Conservation (phyloP, 176 grass and related monocot genomes). For the Pharus latifolius region DNA sequence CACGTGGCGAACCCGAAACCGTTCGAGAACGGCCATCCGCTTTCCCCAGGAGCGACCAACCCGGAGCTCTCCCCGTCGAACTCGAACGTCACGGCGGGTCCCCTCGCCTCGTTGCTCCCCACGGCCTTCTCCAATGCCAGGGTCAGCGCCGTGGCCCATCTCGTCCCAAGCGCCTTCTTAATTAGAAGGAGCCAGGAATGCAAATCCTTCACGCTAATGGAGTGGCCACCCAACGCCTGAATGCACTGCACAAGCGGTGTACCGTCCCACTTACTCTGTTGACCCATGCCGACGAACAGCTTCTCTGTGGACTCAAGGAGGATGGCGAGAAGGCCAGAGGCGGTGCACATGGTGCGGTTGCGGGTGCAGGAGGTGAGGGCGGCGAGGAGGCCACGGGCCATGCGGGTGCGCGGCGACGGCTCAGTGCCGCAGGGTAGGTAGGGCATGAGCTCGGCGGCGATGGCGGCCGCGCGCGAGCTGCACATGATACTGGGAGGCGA, state of each 20-base stretch:
- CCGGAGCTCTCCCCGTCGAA: constrained; percentile 83
- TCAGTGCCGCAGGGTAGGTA: constrained; percentile 68
- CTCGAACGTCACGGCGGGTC: constrained; percentile 72
- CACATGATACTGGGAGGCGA: constrained; percentile 68
- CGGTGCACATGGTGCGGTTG: constrained; percentile 90
- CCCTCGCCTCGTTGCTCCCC: constrained; percentile 63
- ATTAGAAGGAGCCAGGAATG: constrained; percentile 75
- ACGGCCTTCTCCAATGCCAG: constrained; percentile 72
- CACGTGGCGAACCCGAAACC: constrained; percentile 93
- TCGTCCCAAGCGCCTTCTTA: constrained; percentile 49
- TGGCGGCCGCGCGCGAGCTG: constrained; percentile 73
- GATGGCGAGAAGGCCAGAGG: constrained; percentile 52
- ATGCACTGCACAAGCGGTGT: constrained; percentile 62
- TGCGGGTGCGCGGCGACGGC: constrained; percentile 83
- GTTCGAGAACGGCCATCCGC: constrained; percentile 79
- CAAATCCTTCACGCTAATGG: constrained; percentile 59
- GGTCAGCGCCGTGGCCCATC: constrained; percentile 57
- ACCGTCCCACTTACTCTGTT: constrained; percentile 57
- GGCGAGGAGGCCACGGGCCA: constrained; percentile 62
- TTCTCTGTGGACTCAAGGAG: constrained; percentile 55
- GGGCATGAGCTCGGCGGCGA: constrained; percentile 69
- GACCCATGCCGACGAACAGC: constrained; percentile 53
- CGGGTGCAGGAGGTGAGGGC: constrained; percentile 71
- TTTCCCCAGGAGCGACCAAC: constrained; percentile 67
- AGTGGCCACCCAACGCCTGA: constrained; percentile 64